phyloP scores from a whole-genome alignment of 2,329 filamentous ascomycete species.

The Bimuria novae-zelandiae region DNA sequence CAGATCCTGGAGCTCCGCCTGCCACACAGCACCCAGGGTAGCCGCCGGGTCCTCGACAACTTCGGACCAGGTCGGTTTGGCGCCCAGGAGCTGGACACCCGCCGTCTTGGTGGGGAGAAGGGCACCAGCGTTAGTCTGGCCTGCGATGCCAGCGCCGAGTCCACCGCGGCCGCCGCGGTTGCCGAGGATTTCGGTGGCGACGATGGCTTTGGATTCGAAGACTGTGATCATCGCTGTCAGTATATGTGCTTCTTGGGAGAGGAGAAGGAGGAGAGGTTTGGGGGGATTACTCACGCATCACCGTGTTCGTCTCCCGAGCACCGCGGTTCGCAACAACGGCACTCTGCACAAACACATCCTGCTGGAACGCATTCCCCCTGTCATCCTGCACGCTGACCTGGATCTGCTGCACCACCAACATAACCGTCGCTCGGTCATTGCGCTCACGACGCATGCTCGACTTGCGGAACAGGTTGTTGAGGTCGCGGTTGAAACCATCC shows the following conservation, averaged over 20 bases:
- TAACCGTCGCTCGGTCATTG: constrained; percentile 27
- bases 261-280: neutral
- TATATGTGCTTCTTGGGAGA: constrained; percentile 10
- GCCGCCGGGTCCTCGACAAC: constrained; percentile 36
- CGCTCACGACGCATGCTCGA: constrained; percentile 27
- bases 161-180: constrained; percentile 16
- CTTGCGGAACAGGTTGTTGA: constrained; percentile 42
- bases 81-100: constrained; percentile 33
- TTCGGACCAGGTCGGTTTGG: constrained; percentile 31
- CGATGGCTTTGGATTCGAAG: constrained; percentile 30
- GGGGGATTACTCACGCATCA: constrained; percentile 28
- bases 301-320: constrained; percentile 23
- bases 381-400: constrained; percentile 33
- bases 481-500: constrained; percentile 33
- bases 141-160: constrained; percentile 13
- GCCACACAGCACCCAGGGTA: constrained; percentile 32
- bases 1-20: constrained; percentile 30
- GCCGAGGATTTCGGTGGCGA: constrained; percentile 34
- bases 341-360: constrained; percentile 36
- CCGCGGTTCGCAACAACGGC: constrained; percentile 38
- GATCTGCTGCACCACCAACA: constrained; percentile 39
- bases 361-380: constrained; percentile 26
- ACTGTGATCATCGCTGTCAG: constrained; percentile 12
- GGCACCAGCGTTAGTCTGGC: constrained; percentile 1
- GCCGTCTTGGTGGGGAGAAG: constrained; percentile 29